phyloP scores from a whole-genome alignment of 1,284 basidiomycete species.

The Amylostereum chailletii region DNA sequence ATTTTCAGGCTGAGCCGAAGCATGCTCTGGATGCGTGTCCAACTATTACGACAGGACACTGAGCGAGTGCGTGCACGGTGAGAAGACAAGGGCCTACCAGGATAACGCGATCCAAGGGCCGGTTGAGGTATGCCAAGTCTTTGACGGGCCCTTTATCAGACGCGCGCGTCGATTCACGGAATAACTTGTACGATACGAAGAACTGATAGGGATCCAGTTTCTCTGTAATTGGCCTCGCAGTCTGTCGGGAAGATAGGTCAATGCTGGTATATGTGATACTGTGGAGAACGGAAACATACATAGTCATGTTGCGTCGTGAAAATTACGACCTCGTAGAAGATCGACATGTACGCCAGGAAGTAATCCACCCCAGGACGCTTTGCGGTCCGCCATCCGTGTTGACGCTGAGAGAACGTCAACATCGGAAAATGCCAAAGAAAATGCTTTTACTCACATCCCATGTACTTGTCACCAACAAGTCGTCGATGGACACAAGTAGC shows the following conservation, averaged over 20 bases:
- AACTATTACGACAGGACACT: constrained; percentile 37
- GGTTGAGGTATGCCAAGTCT: constrained; percentile 23
- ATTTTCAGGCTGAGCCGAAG: constrained; percentile 82
- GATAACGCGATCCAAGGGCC: constrained; percentile 11
- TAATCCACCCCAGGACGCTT: constrained; percentile 97
- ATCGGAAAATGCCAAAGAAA: not conserved
- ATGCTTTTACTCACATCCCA: constrained; percentile 77
- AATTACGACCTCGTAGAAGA: constrained; percentile 96
- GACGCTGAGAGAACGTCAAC: constrained; percentile 39
- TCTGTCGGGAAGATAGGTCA: constrained; percentile 36
- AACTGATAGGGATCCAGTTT: constrained; percentile 93
- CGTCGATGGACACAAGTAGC: constrained; percentile 86
- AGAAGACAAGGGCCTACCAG: constrained; percentile 19
- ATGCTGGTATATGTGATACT: not conserved
- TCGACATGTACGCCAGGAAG: constrained; percentile 93
- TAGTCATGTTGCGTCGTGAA: constrained; percentile 91
- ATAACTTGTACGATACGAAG: constrained; percentile 85
- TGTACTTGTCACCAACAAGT: constrained; percentile 82
- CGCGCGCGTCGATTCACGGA: constrained; percentile 76
- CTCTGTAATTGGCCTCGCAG: constrained; percentile 83
- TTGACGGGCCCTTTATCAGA: constrained; percentile 80
- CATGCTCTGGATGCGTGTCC: constrained; percentile 79
- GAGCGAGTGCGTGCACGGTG: not conserved
- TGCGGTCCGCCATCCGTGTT: constrained; percentile 85
- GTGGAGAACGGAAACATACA: constrained; percentile 37